phyloP scores from a whole-genome alignment of 345 rosid species.

The Populus deltoides region DNA sequence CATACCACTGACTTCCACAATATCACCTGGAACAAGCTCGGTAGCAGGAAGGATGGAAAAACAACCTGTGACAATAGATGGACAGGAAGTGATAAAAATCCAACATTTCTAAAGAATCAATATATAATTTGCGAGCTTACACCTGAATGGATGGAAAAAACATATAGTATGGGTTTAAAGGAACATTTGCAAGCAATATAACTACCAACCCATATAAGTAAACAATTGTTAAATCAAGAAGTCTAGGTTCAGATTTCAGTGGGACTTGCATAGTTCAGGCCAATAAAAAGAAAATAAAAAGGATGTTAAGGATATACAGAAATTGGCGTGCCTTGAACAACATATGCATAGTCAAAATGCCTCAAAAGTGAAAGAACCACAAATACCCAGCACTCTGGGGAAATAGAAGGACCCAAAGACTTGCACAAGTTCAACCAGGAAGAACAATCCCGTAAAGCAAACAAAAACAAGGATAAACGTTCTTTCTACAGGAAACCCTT shows the following conservation, averaged over 20 bases:
- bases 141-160: neutral
- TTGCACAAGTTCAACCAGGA: neutral
- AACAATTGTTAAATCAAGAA: neutral
- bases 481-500: neutral
- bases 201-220: neutral
- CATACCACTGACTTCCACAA: constrained; percentile 91
- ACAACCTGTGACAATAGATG: constrained; percentile 58
- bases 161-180: neutral
- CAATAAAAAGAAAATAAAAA: neutral
- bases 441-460: neutral
- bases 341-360: neutral
- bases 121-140: neutral
- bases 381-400: neutral
- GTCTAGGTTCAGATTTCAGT: neutral
- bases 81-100: neutral
- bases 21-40: constrained; percentile 94
- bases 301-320: neutral
- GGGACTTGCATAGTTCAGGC: neutral
- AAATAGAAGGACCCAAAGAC: neutral
- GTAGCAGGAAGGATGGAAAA: constrained; percentile 94
- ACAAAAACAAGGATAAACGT: neutral
- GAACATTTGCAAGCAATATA: neutral
- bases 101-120: neutral
- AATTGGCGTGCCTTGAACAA: neutral
- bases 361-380: neutral